Conservation (phyloP, 768 basidiomycete genomes). For the Plicaturopsis crispa region DNA sequence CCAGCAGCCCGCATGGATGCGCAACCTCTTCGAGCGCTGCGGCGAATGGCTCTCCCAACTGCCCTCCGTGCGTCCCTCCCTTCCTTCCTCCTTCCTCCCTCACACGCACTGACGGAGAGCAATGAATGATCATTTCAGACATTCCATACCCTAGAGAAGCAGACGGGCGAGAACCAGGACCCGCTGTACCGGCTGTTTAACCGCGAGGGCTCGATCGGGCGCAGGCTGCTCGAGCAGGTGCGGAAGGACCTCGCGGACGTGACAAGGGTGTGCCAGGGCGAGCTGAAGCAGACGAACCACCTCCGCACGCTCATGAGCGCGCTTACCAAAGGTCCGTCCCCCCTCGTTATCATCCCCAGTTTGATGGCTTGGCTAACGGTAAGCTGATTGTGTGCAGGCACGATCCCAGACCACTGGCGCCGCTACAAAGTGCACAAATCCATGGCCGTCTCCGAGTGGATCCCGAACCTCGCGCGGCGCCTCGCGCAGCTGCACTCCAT, state of each 20-base stretch:
- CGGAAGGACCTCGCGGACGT: constrained; percentile 77
- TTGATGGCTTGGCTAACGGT: constrained; percentile 10
- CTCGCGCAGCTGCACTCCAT: constrained; percentile 78
- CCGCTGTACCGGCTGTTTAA: constrained; percentile 86
- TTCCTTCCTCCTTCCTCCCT: constrained; percentile 6
- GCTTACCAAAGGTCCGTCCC: constrained; percentile 73
- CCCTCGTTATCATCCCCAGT: background rate
- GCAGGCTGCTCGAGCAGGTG: constrained; percentile 71
- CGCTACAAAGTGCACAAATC: constrained; percentile 81
- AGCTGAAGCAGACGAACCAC: constrained; percentile 93
- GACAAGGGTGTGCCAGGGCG: constrained; percentile 77
- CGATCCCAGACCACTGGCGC: constrained; percentile 83
- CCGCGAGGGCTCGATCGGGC: constrained; percentile 79
- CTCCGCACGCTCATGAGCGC: constrained; percentile 86
- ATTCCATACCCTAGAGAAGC: constrained; percentile 58
- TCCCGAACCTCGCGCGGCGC: constrained; percentile 73
- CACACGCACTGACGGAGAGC: constrained; percentile 2
- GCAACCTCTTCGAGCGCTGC: constrained; percentile 71
- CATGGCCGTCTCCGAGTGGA: constrained; percentile 81
- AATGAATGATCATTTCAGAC: constrained; percentile 28
- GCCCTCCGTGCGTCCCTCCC: constrained; percentile 50
- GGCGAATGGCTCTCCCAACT: constrained; percentile 75
- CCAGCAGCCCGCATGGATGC: constrained; percentile 95
- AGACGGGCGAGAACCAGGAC: constrained; percentile 64
- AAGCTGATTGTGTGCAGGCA: constrained; percentile 46